Evolutionary conservation across 441 rosid species (phyloP).

Genomic region (Pelargonium exstipulatum): DNA sequence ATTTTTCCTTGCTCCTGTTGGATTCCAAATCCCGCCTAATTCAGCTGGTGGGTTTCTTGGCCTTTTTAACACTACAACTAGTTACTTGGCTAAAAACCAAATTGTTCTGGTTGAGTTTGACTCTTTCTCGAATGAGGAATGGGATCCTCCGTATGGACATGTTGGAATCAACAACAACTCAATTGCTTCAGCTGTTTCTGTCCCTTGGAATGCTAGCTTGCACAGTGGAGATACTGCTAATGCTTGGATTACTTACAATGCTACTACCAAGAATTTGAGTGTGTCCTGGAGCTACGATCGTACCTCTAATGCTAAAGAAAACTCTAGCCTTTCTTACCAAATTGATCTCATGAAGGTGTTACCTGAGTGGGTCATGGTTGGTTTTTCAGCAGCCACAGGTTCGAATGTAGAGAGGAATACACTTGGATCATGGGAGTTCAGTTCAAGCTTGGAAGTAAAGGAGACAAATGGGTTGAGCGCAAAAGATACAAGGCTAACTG

Average conservation of each 20-base stretch:
- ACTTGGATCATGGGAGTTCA: constrained; percentile 36
- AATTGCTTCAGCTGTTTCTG: constrained; percentile 23
- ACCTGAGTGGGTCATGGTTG: constrained; percentile 36
- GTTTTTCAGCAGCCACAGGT: constrained; percentile 32
- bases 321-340: constrained; percentile 22
- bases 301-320: constrained; percentile 21
- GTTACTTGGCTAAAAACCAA: constrained; percentile 19
- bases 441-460: constrained; percentile 27
- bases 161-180: constrained; percentile 40
- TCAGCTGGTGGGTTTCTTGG: constrained; percentile 46
- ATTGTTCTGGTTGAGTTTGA: constrained; percentile 47
- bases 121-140: constrained; percentile 27
- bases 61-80: constrained; percentile 32
- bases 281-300: constrained; percentile 28
- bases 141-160: constrained; percentile 47
- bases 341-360: constrained; percentile 30
- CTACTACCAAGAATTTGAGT: constrained; percentile 25
- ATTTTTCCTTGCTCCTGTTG: constrained; percentile 40
- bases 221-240: constrained; percentile 29
- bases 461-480: background rate
- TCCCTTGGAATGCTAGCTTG: constrained; percentile 30
- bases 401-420: constrained; percentile 11
- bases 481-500: background rate
- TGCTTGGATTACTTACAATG: constrained; percentile 29
- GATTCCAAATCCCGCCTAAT: constrained; percentile 40